Evolutionary conservation across 2,329 filamentous ascomycete genomes (phyloP).

Genomic region (Fusarium lateritium): DNA sequence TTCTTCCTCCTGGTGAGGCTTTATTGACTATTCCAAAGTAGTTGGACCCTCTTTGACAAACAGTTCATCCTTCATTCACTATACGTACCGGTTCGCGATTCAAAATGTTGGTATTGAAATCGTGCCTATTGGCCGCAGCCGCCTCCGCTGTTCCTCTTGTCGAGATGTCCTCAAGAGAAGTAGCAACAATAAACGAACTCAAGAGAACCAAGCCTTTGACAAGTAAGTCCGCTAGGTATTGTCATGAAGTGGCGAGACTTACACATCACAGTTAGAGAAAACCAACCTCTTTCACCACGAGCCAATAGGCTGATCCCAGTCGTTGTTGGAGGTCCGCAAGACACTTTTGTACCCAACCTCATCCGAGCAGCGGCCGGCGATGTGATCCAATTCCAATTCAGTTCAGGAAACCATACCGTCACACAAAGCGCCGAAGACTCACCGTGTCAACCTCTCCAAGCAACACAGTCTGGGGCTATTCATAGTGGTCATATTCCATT

Average conservation of each 20-base stretch:
- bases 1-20: slow-evolving; percentile 27
- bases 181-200: not conserved
- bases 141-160: slow-evolving; percentile 28
- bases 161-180: slow-evolving; percentile 24
- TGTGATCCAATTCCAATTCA: slow-evolving; percentile 61
- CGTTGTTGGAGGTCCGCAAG: slow-evolving; percentile 56
- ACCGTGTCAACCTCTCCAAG: slow-evolving; percentile 58
- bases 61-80: not conserved
- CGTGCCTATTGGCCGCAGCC: slow-evolving; percentile 4
- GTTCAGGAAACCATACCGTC: slow-evolving; percentile 60
- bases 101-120: slow-evolving; percentile 15
- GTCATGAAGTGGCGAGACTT: not conserved
- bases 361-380: slow-evolving; percentile 55
- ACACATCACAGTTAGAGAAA: slow-evolving; percentile 25
- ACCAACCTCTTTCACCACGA: slow-evolving; percentile 17
- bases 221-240: not conserved
- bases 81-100: not conserved
- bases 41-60: slow-evolving; percentile 9
- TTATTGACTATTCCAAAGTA: not conserved
- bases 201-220: slow-evolving; percentile 8
- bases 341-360: slow-evolving; percentile 57
- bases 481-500: slow-evolving; percentile 61
- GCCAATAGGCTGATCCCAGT: slow-evolving; percentile 51
- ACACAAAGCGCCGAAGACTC: slow-evolving; percentile 56
- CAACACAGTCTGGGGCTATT: slow-evolving; percentile 50